These are phyloP conservation scores for Rhytidiadelphus loreus DNA, from an alignment of 225 moss, liverwort and hornwort species.

Conservation along the genomic window DNA sequence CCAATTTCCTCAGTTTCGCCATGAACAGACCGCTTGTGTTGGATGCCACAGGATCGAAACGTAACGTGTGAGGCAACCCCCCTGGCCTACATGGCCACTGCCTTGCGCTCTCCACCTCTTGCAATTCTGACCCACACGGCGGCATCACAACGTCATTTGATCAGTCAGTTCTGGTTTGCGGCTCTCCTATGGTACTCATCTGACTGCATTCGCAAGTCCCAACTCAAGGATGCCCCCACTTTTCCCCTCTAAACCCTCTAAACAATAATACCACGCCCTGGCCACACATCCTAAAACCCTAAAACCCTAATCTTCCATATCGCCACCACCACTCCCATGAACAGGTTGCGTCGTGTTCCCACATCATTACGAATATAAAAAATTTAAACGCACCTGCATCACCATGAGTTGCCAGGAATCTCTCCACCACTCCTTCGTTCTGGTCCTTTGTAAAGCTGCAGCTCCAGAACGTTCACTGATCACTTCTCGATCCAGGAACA, in stretches of 20 bases:
- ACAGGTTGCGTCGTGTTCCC: neutral
- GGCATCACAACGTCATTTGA: neutral
- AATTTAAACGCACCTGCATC: conserved; percentile 44
- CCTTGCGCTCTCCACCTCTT: conserved; percentile 40
- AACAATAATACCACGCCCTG: neutral
- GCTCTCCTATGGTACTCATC: neutral
- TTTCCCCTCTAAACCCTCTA: neutral
- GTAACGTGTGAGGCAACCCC: conserved; percentile 48
- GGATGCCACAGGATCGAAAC: conserved; percentile 78
- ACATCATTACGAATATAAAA: neutral
- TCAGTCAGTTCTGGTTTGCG: neutral
- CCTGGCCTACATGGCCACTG: conserved; percentile 77
- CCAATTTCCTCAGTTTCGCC: conserved; percentile 46
- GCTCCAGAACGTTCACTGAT: neutral
- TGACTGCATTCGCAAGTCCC: neutral
- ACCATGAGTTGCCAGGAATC: conserved; percentile 48
- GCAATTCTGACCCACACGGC: conserved; percentile 38
- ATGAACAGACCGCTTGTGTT: conserved; percentile 90
- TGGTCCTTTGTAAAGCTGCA: conserved; percentile 75
- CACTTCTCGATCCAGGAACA: neutral
- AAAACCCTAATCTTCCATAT: neutral
- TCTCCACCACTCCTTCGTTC: conserved; percentile 86
- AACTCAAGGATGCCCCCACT: neutral
- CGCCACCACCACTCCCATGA: neutral
- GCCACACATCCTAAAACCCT: neutral